Percentiles rank a stretch among this genome's conserved stretches.
Evolutionary conservation across 2,329 filamentous ascomycete species (phyloP).

Genomic region (Monilinia vaccinii-corymbosi): DNA sequence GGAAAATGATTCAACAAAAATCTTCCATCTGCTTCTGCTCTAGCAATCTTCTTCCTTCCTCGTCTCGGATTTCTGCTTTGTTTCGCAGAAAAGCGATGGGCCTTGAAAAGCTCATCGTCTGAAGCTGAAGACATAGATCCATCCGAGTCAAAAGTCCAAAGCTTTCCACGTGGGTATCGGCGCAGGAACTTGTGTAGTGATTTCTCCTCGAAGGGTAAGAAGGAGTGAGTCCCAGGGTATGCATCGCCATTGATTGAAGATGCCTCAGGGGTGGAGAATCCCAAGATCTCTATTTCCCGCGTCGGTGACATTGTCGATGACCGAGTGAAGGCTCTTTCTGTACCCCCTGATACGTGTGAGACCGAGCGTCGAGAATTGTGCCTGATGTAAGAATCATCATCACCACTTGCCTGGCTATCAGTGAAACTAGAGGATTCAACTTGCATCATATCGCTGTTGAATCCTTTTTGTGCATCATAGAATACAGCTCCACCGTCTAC

Average conservation of each 20-base stretch:
- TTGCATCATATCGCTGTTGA: slow-evolving; percentile 9
- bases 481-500: slow-evolving; percentile 29
- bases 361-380: not conserved
- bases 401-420: slow-evolving; percentile 6
- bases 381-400: not conserved
- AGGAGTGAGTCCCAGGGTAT: slow-evolving; percentile 20
- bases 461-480: slow-evolving; percentile 28
- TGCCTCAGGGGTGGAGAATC: slow-evolving; percentile 26
- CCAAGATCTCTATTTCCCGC: slow-evolving; percentile 24
- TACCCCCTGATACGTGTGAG: not conserved
- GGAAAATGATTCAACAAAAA: slow-evolving; percentile 34
- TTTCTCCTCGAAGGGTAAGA: slow-evolving; percentile 26
- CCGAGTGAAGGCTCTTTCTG: not conserved
- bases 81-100: slow-evolving; percentile 4
- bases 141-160: slow-evolving; percentile 40
- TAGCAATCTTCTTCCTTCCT: slow-evolving; percentile 13
- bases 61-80: slow-evolving; percentile 9
- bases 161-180: slow-evolving; percentile 38
- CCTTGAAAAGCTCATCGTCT: slow-evolving; percentile 31
- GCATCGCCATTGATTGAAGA: slow-evolving; percentile 27
- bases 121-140: slow-evolving; percentile 35
- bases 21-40: slow-evolving; percentile 25
- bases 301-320: not conserved
- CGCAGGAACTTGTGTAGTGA: slow-evolving; percentile 29
- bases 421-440: slow-evolving; percentile 2